These are phyloP conservation scores for Curvularia hawaiiensis DNA, from an alignment of 2,329 filamentous ascomycete genomes.

Conservation along the genomic window DNA sequence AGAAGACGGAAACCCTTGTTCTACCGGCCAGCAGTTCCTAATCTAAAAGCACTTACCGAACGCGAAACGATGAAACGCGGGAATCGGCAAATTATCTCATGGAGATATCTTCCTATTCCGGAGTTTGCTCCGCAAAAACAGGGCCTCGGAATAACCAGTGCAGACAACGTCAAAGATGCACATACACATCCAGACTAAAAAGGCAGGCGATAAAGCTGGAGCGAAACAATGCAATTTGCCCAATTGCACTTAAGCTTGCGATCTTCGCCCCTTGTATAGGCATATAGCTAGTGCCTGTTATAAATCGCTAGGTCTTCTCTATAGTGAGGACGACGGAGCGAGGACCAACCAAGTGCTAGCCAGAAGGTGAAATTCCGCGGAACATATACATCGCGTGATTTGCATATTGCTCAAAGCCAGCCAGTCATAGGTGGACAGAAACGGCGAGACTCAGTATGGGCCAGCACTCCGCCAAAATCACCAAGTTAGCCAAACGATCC, in stretches of 20 bases:
- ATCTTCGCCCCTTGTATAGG: neutral
- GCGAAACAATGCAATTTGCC: neutral
- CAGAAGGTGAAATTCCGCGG: too few relatives aligned
- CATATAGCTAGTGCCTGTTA: too few relatives aligned
- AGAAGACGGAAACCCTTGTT: neutral
- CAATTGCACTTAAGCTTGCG: neutral
- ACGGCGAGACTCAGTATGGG: too few relatives aligned
- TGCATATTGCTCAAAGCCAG: too few relatives aligned
- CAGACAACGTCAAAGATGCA: neutral
- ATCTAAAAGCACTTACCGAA: conserved; percentile 4
- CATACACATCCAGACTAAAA: neutral
- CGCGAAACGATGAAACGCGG: conserved; percentile 4
- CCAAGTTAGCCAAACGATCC: too few relatives aligned
- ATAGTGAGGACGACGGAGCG: too few relatives aligned
- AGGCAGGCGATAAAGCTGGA: neutral
- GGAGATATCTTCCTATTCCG: neutral
- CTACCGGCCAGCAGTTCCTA: conserved; percentile 1
- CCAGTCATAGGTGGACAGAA: too few relatives aligned
- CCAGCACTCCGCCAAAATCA: too few relatives aligned
- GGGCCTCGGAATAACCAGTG: conserved; percentile 1
- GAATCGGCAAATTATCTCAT: neutral
- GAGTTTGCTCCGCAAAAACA: conserved; percentile 3
- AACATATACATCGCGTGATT: too few relatives aligned
- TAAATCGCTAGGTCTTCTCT: too few relatives aligned
- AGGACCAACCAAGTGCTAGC: too few relatives aligned